phyloP scores from a whole-genome alignment of 345 rosid species.

The Acer saccharum region DNA sequence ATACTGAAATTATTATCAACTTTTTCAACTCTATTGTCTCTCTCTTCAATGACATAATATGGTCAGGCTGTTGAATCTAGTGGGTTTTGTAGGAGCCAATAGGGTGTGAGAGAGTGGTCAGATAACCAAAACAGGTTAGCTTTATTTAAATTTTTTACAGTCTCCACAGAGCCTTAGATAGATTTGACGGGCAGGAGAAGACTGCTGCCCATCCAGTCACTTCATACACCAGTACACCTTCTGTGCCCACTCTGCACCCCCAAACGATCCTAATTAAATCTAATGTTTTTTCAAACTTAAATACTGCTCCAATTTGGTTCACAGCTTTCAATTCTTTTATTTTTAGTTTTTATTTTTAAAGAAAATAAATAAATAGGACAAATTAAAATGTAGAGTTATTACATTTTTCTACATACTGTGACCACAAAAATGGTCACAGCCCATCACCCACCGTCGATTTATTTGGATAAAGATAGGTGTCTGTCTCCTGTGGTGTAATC shows the following conservation, averaged over 20 bases:
- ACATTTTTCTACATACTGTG: constrained; percentile 6
- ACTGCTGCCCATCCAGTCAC: constrained; percentile 49
- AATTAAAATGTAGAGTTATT: not conserved
- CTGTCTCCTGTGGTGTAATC: constrained; percentile 21
- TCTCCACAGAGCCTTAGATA: constrained; percentile 30
- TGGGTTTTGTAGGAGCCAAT: constrained; percentile 19
- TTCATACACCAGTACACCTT: constrained; percentile 44
- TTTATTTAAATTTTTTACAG: constrained; percentile 23
- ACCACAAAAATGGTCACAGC: constrained; percentile 34
- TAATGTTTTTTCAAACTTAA: constrained; percentile 30
- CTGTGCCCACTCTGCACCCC: constrained; percentile 37
- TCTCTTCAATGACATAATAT: constrained; percentile 8
- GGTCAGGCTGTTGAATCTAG: constrained; percentile 26
- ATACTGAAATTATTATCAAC: constrained; percentile 7
- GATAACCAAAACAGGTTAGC: constrained; percentile 23
- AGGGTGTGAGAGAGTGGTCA: constrained; percentile 14
- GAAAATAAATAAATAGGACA: not conserved
- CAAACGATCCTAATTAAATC: constrained; percentile 32
- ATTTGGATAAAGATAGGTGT: constrained; percentile 10
- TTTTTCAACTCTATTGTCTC: not conserved
- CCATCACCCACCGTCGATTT: constrained; percentile 33
- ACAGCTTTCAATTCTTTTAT: constrained; percentile 25
- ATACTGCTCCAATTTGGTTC: constrained; percentile 34
- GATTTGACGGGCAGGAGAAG: constrained; percentile 44
- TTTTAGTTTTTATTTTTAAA: too few species aligned